Conservation (phyloP, 495 filamentous ascomycete species). For the Penicillium verhagenii region DNA sequence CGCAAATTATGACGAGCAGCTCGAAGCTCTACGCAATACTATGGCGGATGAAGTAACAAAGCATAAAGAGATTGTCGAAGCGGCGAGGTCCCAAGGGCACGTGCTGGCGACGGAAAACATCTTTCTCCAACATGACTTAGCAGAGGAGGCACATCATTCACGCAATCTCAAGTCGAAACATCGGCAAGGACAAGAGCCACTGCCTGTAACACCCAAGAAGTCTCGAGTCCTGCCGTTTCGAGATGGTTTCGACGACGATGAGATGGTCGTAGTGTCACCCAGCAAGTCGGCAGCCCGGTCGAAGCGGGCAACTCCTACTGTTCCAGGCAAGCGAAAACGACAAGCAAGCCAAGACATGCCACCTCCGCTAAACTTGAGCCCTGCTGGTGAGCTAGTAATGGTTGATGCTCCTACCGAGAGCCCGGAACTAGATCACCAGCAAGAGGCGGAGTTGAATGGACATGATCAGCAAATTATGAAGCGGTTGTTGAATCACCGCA, state of each 20-base stretch:
- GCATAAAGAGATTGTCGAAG: conserved; percentile 57
- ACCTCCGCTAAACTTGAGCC: conserved; percentile 50
- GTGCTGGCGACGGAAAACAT: conserved; percentile 61
- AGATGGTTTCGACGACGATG: conserved; percentile 74
- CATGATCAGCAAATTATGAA: conserved; percentile 49
- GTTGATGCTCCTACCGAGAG: conserved; percentile 22
- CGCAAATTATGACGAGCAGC: conserved; percentile 55
- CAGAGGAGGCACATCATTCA: conserved; percentile 53
- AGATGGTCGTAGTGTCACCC: conserved; percentile 59
- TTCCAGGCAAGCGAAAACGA: conserved; percentile 62
- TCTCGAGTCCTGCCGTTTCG: conserved; percentile 52
- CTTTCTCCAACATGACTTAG: conserved; percentile 65
- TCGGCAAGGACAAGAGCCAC: conserved; percentile 34
- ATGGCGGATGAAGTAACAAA: conserved; percentile 56
- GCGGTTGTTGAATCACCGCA: conserved; percentile 57
- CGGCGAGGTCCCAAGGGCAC: conserved; percentile 53
- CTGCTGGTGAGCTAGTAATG: conserved; percentile 32
- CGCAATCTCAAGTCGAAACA: conserved; percentile 47
- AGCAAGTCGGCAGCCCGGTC: conserved; percentile 50
- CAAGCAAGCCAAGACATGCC: conserved; percentile 55
- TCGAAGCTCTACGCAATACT: conserved; percentile 50
- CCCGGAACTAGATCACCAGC: conserved; percentile 20
- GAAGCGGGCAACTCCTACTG: conserved; percentile 58
- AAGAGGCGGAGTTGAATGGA: neutral
- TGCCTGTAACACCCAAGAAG: conserved; percentile 59